Conservation (phyloP, 139 green algal species). For the Volvox africanus region DNA sequence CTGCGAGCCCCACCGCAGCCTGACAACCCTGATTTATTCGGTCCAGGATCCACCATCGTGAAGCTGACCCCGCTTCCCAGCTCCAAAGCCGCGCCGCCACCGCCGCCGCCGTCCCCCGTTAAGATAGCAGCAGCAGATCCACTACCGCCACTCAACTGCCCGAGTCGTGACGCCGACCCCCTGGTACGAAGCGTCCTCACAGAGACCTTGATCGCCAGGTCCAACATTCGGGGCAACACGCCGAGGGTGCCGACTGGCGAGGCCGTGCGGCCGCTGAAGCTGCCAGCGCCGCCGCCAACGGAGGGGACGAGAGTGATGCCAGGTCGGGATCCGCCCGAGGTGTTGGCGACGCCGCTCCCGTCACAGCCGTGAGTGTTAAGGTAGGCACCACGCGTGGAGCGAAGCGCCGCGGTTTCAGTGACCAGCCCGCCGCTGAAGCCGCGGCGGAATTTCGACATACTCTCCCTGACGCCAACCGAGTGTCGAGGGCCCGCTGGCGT, state of each 20-base stretch:
- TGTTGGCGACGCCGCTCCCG: neutral
- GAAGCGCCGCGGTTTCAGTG: neutral
- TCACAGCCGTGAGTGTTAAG: neutral
- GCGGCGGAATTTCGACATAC: neutral
- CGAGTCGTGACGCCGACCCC: neutral
- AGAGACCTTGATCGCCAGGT: neutral
- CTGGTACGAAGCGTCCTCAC: neutral
- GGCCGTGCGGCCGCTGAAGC: neutral
- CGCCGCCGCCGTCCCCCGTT: neutral
- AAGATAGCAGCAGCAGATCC: neutral
- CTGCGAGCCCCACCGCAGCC: no score
- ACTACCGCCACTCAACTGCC: neutral
- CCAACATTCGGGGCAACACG: constrained; percentile 22
- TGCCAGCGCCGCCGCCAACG: neutral
- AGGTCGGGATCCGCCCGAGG: neutral
- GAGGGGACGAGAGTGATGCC: neutral
- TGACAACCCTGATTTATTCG: neutral
- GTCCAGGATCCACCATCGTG: neutral
- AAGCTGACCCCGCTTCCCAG: neutral
- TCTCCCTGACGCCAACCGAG: no score
- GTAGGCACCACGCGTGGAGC: neutral
- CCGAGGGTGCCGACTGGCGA: neutral
- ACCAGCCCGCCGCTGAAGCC: neutral
- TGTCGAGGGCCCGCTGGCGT: no score
- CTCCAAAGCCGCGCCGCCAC: neutral